phyloP scores from a whole-genome alignment of 176 grass and related monocot species.

The Echinochloa phyllopogon region DNA sequence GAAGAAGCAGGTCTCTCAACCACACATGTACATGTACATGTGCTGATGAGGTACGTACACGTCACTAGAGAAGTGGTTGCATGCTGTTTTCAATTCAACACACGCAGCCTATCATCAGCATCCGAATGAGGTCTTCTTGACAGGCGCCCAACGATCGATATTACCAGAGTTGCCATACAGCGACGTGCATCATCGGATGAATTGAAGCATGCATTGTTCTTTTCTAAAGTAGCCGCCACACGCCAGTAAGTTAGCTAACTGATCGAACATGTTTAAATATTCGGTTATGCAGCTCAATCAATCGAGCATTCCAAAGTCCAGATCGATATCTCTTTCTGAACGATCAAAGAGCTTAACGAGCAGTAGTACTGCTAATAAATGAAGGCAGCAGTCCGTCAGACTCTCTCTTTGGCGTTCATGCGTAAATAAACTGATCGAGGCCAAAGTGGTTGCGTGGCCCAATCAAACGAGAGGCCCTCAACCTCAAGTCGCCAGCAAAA shows the following conservation, averaged over 20 bases:
- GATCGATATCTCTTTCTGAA: not conserved
- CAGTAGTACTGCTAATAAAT: not conserved
- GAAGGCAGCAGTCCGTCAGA: too few species aligned
- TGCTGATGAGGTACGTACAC: not conserved
- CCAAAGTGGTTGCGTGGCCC: too few species aligned
- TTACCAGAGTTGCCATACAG: not conserved
- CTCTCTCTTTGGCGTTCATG: not conserved
- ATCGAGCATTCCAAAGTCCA: not conserved
- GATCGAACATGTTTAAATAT: not conserved
- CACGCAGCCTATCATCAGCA: not conserved
- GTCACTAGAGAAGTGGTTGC: not conserved
- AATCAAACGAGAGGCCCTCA: too few species aligned
- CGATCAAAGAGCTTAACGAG: not conserved
- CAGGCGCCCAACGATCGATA: not conserved
- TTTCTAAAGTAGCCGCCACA: not conserved
- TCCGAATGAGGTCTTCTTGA: not conserved
- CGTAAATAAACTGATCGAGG: too few species aligned
- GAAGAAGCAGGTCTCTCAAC: not conserved
- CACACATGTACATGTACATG: not conserved
- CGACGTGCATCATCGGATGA: not conserved
- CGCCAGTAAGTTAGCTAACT: not conserved
- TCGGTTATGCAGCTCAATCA: slow-evolving; percentile 11
- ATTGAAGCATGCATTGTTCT: not conserved
- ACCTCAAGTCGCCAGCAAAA: too few species aligned
- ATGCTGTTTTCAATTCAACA: slow-evolving; percentile 2